Evolutionary conservation across 208 protist species (phyloP).

Genomic region (Acanthamoeba lenticulata): DNA sequence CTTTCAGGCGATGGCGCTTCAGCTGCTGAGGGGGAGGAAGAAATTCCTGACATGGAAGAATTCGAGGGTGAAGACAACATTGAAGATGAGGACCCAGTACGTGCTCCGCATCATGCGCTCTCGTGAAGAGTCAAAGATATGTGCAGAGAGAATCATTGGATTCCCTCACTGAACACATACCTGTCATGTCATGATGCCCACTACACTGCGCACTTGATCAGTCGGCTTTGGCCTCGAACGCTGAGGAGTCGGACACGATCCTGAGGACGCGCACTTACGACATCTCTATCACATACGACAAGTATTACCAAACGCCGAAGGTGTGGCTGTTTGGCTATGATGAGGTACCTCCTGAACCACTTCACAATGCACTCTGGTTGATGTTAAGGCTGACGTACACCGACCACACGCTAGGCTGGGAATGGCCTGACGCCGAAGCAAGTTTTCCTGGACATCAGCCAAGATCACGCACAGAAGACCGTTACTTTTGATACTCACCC

Average conservation of each 20-base stretch:
- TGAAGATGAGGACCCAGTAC: constrained; percentile 79
- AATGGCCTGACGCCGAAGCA: constrained; percentile 90
- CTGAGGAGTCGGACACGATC: constrained; percentile 73
- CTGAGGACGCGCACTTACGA: constrained; percentile 94
- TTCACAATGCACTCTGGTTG: constrained; percentile 4
- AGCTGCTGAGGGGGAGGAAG: constrained; percentile 72
- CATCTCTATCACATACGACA: constrained; percentile 97
- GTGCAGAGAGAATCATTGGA: too few relatives aligned
- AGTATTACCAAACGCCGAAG: constrained; percentile 96
- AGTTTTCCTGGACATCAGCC: constrained; percentile 97
- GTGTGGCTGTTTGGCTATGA: constrained; percentile 96
- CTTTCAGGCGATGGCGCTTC: too few relatives aligned
- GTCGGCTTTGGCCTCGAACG: not conserved
- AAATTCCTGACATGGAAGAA: constrained; percentile 87
- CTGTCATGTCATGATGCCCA: not conserved
- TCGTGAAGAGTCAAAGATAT: not conserved
- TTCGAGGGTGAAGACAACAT: constrained; percentile 75
- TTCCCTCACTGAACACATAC: not conserved
- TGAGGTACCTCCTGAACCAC: constrained; percentile 83
- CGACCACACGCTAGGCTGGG: constrained; percentile 68
- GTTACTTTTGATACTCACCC: constrained; percentile 93
- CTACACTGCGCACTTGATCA: not conserved
- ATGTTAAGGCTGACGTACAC: not conserved
- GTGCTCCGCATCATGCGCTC: not conserved
- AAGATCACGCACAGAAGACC: constrained; percentile 96